phyloP scores from a whole-genome alignment of 495 filamentous ascomycete species.

The Hypoxylon intermedium region DNA sequence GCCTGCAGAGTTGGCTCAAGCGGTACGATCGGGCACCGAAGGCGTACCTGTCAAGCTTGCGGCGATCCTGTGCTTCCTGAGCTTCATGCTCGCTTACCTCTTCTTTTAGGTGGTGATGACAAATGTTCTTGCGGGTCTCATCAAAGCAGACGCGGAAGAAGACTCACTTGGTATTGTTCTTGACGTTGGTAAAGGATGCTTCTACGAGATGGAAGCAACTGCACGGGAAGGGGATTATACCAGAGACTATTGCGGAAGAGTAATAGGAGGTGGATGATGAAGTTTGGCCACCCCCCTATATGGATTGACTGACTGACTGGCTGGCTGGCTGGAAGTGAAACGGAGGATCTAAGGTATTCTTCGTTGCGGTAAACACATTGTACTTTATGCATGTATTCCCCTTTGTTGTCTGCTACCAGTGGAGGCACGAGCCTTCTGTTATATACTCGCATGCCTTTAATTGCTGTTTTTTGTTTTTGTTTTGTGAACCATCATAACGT shows the following conservation, averaged over 20 bases:
- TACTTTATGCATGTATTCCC: slow-evolving; percentile 40
- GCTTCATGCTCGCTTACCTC: slow-evolving; percentile 92
- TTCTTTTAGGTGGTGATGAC: slow-evolving; percentile 70
- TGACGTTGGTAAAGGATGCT: slow-evolving; percentile 9
- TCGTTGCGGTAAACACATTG: slow-evolving; percentile 28
- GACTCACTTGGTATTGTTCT: not conserved
- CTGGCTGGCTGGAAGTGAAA: slow-evolving; percentile 13
- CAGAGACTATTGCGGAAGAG: slow-evolving; percentile 7
- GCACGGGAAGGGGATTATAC: slow-evolving; percentile 3
- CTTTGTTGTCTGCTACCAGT: slow-evolving; percentile 25
- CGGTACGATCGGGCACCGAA: slow-evolving; percentile 64
- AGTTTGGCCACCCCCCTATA: slow-evolving; percentile 1
- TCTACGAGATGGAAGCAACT: slow-evolving; percentile 1
- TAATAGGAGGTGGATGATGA: slow-evolving; percentile 19
- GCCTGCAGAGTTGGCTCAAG: slow-evolving; percentile 57
- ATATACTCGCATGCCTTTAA: slow-evolving; percentile 30
- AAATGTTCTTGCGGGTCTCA: slow-evolving; percentile 8
- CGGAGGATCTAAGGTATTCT: slow-evolving; percentile 26
- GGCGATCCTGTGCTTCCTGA: slow-evolving; percentile 81
- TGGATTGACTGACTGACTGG: not conserved
- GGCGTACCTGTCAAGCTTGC: slow-evolving; percentile 89
- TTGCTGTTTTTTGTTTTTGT: not conserved
- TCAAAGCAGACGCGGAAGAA: not conserved
- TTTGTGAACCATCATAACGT: slow-evolving; percentile 12
- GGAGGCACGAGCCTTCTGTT: slow-evolving; percentile 30